Evolutionary conservation across 73 alveolate species (phyloP), one percentile per base, ranked within the genome.

Genomic region (Effrenium voratum): DNA sequence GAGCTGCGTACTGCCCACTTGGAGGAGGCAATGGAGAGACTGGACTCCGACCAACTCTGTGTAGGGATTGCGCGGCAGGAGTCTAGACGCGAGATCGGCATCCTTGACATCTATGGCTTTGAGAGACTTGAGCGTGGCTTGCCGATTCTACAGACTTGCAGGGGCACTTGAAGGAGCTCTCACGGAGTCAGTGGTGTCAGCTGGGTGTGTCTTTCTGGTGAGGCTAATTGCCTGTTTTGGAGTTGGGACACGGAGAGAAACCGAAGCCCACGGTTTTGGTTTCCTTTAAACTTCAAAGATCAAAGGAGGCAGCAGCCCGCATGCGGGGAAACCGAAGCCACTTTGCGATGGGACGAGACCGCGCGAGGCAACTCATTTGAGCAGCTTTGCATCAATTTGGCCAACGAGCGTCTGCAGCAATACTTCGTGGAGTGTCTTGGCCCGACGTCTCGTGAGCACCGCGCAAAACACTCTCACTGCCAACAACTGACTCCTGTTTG

Each of bases 51-150:
- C n/a, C n/a, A n/a, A n/a, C n/a, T n/a, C n/a, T n/a, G n/a, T n/a
- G n/a, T n/a, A n/a, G n/a, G n/a, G n/a, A n/a, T n/a, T n/a, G n/a
- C n/a, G n/a, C n/a, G n/a, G 95, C 90, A 91, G 5, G 90, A 45
- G 57, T 41, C 63, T n/a, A 73, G 93, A 26, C 99, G 99, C 52
- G 93, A 99, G 76, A 99, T 99, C 13, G 99, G 99, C 44, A 91
- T 99, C 55, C 99, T 99, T 41, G 99, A 99, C 99, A 99, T 99
- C 75, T 99, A 99, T 94, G 99, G 99, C 36, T 99, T 99, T 92
- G 99, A 99, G 96, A 99, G 99, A 88, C 99, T 99, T 90, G 99
- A 99, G 86, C 98, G 98, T n/a, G 47, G 28, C 59, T 28, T 43
- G 86, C 41, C 60, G 2, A 22, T n/a, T n/a, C n/a, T n/a, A n/a